These are phyloP conservation scores for Hymenoscyphus repandus DNA, from an alignment of 2,329 filamentous ascomycete species.

Conservation along the genomic window DNA sequence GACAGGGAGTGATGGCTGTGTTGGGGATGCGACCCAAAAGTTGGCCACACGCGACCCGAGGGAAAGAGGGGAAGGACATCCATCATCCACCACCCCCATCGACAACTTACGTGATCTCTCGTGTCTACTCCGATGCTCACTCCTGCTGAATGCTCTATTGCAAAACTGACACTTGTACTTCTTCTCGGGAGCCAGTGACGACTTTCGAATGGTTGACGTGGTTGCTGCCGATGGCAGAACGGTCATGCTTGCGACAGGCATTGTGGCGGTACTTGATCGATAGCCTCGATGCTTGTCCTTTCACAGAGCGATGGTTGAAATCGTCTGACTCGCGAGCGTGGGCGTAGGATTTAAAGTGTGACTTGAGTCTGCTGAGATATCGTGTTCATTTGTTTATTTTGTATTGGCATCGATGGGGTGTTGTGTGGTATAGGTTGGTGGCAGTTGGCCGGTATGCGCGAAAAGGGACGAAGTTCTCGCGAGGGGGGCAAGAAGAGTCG, in stretches of 20 bases:
- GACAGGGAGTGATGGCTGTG: too few species aligned
- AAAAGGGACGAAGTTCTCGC: conserved; percentile 11
- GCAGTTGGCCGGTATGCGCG: conserved; percentile 12
- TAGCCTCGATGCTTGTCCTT: conserved; percentile 10
- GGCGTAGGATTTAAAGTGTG: conserved; percentile 67
- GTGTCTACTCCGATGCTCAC: conserved; percentile 93
- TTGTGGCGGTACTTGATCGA: conserved; percentile 34
- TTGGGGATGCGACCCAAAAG: conserved; percentile 3
- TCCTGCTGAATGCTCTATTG: conserved; percentile 93
- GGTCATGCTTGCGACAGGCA: conserved; percentile 56
- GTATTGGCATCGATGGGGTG: conserved; percentile 50
- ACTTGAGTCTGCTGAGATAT: conserved; percentile 43
- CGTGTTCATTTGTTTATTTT: conserved; percentile 48
- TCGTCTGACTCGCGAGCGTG: conserved; percentile 33
- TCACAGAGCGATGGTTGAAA: conserved; percentile 34
- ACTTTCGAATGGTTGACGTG: conserved; percentile 67
- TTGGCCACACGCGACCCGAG: conserved; percentile 19
- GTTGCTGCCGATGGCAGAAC: conserved; percentile 61
- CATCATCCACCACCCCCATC: conserved; percentile 7
- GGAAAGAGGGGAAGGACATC: conserved; percentile 13
- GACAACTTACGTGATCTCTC: conserved; percentile 92
- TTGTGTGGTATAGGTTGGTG: conserved; percentile 35
- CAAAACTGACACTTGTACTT: conserved; percentile 99
- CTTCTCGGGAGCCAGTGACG: conserved; percentile 77
- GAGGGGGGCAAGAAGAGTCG: conserved; percentile 19